These are phyloP conservation scores for Tetragonia tetragonoides DNA, from an alignment of 148 eudicot species.

Conservation along the genomic window DNA sequence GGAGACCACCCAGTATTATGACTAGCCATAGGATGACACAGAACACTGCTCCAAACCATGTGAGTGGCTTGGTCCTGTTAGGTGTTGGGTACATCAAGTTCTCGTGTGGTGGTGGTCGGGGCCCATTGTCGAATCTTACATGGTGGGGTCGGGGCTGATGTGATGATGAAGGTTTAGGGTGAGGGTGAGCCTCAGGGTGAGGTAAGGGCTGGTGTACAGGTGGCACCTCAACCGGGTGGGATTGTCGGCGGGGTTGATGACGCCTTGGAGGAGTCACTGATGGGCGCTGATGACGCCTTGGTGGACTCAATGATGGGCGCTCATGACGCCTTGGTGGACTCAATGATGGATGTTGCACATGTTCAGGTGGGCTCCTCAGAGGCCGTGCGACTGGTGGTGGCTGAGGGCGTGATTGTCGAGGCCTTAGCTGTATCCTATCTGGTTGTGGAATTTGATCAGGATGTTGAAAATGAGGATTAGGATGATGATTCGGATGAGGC, in stretches of 20 bases:
- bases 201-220: not conserved
- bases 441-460: constrained; percentile 27
- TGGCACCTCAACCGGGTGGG: not conserved
- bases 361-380: constrained; percentile 6
- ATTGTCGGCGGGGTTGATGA: constrained; percentile 16
- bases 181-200: not conserved
- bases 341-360: constrained; percentile 7
- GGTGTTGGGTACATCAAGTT: constrained; percentile 39
- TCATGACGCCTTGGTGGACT: not conserved
- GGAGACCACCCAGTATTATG: constrained; percentile 61
- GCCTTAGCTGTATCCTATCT: constrained; percentile 23
- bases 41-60: constrained; percentile 61
- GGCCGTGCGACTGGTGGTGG: constrained; percentile 6
- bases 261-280: constrained; percentile 16
- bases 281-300: not conserved
- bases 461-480: constrained; percentile 16
- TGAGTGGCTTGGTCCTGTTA: constrained; percentile 42
- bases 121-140: constrained; percentile 16
- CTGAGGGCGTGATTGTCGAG: constrained; percentile 18
- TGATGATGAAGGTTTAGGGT: constrained; percentile 8
- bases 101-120: not conserved
- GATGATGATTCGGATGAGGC: constrained; percentile 18
- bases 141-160: constrained; percentile 22
- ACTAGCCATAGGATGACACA: constrained; percentile 74
- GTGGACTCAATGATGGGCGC: constrained; percentile 12